Evolutionary conservation across 2,329 filamentous ascomycete species (phyloP).

Genomic region (Diplodia sapinea): DNA sequence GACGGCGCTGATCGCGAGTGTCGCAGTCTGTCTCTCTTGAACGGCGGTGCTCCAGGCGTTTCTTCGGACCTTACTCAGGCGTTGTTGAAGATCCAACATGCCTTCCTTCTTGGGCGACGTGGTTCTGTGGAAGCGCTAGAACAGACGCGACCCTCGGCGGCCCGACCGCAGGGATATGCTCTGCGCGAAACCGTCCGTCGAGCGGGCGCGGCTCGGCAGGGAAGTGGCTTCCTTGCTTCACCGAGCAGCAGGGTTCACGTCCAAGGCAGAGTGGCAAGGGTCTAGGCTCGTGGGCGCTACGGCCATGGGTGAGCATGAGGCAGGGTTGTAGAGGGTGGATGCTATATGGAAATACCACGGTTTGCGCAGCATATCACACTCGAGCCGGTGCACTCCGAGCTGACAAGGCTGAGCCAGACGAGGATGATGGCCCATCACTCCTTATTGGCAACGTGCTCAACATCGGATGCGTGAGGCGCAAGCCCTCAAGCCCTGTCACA

Average conservation of each 20-base stretch:
- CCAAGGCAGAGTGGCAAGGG: slow-evolving; percentile 9
- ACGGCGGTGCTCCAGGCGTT: background rate
- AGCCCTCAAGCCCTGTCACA: slow-evolving; percentile 22
- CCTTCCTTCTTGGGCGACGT: slow-evolving; percentile 18
- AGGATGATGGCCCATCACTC: background rate
- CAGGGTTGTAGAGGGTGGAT: slow-evolving; percentile 3
- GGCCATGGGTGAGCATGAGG: background rate
- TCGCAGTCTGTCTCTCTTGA: background rate
- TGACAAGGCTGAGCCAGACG: slow-evolving; percentile 21
- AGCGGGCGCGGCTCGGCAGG: slow-evolving; percentile 12
- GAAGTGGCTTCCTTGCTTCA: slow-evolving; percentile 9
- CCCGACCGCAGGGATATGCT: slow-evolving; percentile 13
- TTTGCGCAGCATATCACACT: background rate
- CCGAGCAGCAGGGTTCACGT: slow-evolving; percentile 8
- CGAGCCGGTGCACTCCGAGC: slow-evolving; percentile 14
- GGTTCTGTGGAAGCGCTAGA: slow-evolving; percentile 5
- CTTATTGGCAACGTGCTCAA: slow-evolving; percentile 16
- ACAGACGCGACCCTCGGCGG: slow-evolving; percentile 4
- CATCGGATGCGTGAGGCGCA: slow-evolving; percentile 23
- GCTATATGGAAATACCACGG: slow-evolving; percentile 15
- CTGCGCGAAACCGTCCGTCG: background rate
- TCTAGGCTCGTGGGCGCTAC: background rate
- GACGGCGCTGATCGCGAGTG: slow-evolving; percentile 5
- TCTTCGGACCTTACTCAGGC: slow-evolving; percentile 15
- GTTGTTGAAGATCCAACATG: slow-evolving; percentile 1